Evolutionary conservation across 352 stramenopile species (phyloP).

Genomic region (Globisporangium solare): DNA sequence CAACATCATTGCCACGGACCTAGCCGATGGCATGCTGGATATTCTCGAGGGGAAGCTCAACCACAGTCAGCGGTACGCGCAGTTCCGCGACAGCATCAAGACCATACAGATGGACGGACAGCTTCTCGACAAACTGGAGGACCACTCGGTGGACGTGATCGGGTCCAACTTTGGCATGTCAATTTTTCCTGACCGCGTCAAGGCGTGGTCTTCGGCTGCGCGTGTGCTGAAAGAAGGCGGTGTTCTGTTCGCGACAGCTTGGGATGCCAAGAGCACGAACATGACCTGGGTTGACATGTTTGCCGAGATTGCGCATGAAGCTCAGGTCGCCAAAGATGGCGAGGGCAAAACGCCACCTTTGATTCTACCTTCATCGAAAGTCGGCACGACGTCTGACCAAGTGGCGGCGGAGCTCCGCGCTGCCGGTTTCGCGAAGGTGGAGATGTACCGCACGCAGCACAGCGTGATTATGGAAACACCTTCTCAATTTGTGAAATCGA

Average conservation of each 20-base stretch:
- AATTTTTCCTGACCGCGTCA: slow-evolving; percentile 34
- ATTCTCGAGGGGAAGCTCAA: slow-evolving; percentile 22
- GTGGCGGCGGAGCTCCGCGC: neutral
- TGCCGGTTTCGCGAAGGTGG: neutral
- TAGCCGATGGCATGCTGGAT: slow-evolving; percentile 36
- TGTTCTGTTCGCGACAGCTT: slow-evolving; percentile 34
- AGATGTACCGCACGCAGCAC: slow-evolving; percentile 1
- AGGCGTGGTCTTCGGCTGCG: slow-evolving; percentile 24
- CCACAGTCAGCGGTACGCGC: slow-evolving; percentile 11
- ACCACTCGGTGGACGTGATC: slow-evolving; percentile 28
- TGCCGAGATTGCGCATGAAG: neutral
- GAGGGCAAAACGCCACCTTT: neutral
- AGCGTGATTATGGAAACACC: neutral
- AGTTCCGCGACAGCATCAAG: slow-evolving; percentile 21
- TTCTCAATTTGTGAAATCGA: neutral
- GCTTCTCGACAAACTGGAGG: slow-evolving; percentile 23
- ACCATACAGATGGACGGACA: slow-evolving; percentile 39
- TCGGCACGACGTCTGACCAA: neutral
- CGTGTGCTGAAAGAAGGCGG: slow-evolving; percentile 37
- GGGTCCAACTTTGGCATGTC: slow-evolving; percentile 41
- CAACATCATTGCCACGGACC: slow-evolving; percentile 35
- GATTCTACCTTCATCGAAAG: neutral
- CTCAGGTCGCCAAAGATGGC: neutral
- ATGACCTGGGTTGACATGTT: slow-evolving; percentile 26
- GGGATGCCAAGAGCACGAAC: slow-evolving; percentile 34